phyloP scores from a whole-genome alignment of 331 rosid species.

The Dryas integrifolia region DNA sequence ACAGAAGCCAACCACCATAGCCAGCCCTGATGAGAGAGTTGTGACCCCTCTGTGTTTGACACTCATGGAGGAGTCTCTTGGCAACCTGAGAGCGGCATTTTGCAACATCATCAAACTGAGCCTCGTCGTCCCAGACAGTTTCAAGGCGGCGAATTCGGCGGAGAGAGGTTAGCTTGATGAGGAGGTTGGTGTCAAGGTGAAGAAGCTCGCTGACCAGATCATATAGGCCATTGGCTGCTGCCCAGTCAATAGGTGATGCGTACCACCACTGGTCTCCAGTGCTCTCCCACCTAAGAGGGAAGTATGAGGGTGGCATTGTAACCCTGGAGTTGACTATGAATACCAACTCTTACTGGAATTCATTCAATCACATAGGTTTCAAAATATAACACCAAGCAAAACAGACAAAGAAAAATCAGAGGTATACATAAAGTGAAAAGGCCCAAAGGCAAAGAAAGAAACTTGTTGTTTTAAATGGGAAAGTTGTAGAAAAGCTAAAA shows the following conservation, averaged over 20 bases:
- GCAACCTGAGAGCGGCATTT: constrained; percentile 70
- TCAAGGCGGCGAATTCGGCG: constrained; percentile 90
- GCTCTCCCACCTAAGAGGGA: constrained; percentile 93
- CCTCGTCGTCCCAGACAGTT: constrained; percentile 80
- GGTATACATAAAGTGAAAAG: not conserved
- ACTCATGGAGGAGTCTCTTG: constrained; percentile 53
- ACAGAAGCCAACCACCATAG: constrained; percentile 93
- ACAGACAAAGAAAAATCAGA: not conserved
- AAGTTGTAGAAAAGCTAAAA: constrained; percentile 19
- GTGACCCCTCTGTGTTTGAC: constrained; percentile 43
- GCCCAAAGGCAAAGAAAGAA: not conserved
- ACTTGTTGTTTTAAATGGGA: constrained; percentile 10
- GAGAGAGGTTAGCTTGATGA: constrained; percentile 84
- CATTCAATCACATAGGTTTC: not conserved
- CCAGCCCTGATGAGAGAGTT: constrained; percentile 84
- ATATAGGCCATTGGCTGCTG: constrained; percentile 84
- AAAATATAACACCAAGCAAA: not conserved
- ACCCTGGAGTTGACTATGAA: not conserved
- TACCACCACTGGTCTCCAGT: constrained; percentile 96
- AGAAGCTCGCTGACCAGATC: constrained; percentile 87
- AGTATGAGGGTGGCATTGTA: constrained; percentile 48
- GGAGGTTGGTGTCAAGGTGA: constrained; percentile 77
- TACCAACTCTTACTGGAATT: not conserved
- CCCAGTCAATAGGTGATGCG: constrained; percentile 88
- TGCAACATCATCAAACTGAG: constrained; percentile 56